Conservation (phyloP, 352 stramenopile species). For the Phytophthora pini region DNA sequence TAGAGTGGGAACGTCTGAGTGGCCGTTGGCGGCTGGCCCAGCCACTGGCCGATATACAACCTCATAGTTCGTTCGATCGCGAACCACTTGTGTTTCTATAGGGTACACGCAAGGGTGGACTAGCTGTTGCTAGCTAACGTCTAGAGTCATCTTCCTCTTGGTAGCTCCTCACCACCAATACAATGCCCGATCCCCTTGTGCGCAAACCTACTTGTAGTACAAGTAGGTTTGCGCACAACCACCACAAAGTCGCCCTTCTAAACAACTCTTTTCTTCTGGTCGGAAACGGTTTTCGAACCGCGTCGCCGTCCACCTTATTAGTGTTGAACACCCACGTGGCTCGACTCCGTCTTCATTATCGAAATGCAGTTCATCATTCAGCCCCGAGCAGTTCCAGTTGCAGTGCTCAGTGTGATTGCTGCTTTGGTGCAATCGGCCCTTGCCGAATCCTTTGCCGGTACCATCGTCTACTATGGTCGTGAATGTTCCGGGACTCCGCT, state of each 20-base stretch:
- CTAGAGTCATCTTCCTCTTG: not conserved
- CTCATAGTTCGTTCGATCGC: slow-evolving; percentile 1
- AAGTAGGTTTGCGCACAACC: not conserved
- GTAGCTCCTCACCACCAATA: not conserved
- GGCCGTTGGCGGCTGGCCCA: no score
- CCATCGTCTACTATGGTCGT: slow-evolving; percentile 17
- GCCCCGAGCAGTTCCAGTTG: not conserved
- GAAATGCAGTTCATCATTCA: slow-evolving; percentile 14
- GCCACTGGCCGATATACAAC: no score
- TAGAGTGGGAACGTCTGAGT: no score
- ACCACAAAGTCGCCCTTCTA: slow-evolving; percentile 3
- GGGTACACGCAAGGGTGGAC: not conserved
- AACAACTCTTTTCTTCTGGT: slow-evolving; percentile 8
- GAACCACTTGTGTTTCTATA: slow-evolving; percentile 2
- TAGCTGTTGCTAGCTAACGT: slow-evolving; percentile 1
- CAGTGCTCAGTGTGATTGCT: slow-evolving; percentile 19
- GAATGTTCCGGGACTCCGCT: slow-evolving; percentile 30
- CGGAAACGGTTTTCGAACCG: slow-evolving; percentile 1
- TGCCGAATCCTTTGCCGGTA: slow-evolving; percentile 10
- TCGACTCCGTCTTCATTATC: slow-evolving; percentile 5
- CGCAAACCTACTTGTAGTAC: no score
- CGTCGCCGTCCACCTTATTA: slow-evolving; percentile 16
- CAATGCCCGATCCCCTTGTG: not conserved
- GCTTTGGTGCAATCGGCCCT: slow-evolving; percentile 3
- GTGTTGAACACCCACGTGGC: slow-evolving; percentile 18